Base-by-base conservation (phyloP, 352 stramenopile species). In the Blastocystis sp. region DNA sequence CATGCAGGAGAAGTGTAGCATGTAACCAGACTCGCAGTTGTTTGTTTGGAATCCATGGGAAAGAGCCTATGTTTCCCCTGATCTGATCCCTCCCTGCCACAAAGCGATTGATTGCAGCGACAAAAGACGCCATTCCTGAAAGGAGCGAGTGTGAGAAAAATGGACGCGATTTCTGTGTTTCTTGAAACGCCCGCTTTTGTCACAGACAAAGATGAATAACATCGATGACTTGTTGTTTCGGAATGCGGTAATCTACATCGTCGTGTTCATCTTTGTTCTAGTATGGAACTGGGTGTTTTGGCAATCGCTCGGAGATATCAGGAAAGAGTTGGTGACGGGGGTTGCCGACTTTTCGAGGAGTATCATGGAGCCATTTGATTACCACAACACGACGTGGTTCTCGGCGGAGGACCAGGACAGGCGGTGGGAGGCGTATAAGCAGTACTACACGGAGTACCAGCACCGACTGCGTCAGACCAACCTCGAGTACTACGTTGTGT, bases 401-500 rank as follows among this genome's bases (percentile, higher is more conserved):
- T 57, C 48, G 48, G 48, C 48, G 14, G 14, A 57, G 48, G 48
- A 57, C 14, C 48, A 57, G 48, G 48, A 57, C 48, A 57, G 48
- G 14, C 6, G 48, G 14, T 57, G 48, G 48, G 14, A 17, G 48
- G 48, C 48, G 14, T 57, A 57, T 14, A 57, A 57, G 48, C 6
- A 57, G 48, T 57, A 57, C 48, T 57, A 17, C 48, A 7, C 6
- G 6, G 14, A 57, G 48, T 57, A 57, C 48, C 48, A 57, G 48
- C 48, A 57, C 48, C 48, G 48, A 17, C 48, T 57, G 6, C 48
- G 48, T 57, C 48, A 57, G 6, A 17, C 48, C 6, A 7, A 1
- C 48, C 14, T 57, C 14, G 34, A 84, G 10, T 45, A 68, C 57
- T 84, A 84, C 66, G 74, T 84, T 10, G 40, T 84, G 21, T 84